phyloP scores from a whole-genome alignment of 768 basidiomycete species.

The Brasilioporus rufonigricans region DNA sequence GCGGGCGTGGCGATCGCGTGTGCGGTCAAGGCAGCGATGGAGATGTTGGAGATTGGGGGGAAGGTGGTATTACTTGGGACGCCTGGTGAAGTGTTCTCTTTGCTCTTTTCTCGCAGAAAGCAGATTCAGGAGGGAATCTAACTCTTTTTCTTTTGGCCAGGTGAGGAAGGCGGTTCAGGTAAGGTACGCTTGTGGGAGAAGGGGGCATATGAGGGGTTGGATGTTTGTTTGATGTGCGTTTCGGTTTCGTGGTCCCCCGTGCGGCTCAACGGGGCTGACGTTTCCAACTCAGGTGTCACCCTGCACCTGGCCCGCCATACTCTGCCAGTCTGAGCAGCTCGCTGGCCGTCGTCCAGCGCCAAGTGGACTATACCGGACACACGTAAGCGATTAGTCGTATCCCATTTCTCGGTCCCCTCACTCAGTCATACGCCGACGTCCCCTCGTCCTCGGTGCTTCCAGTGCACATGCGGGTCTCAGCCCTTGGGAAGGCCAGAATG shows the following conservation, averaged over 20 bases:
- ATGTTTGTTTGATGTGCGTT: conserved; percentile 67
- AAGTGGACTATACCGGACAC: conserved; percentile 68
- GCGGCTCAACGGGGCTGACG: background rate
- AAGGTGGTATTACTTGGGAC: conserved; percentile 73
- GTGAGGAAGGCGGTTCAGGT: conserved; percentile 64
- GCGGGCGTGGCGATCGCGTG: conserved; percentile 68
- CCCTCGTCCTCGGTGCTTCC: background rate
- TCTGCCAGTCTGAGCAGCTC: conserved; percentile 62
- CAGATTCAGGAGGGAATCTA: background rate
- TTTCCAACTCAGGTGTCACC: conserved; percentile 64
- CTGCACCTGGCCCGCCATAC: conserved; percentile 69
- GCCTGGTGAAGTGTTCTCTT: conserved; percentile 48
- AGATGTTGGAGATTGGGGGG: conserved; percentile 59
- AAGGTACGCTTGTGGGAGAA: conserved; percentile 65
- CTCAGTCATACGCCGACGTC: background rate
- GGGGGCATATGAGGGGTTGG: conserved; percentile 75
- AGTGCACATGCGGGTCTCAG: conserved; percentile 78
- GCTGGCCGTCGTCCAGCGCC: conserved; percentile 57
- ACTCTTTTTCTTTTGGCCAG: background rate
- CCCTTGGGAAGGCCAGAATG: conserved; percentile 87
- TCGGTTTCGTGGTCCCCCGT: background rate
- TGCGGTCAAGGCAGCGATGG: conserved; percentile 59
- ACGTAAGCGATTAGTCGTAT: conserved; percentile 45
- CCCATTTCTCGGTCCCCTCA: background rate
- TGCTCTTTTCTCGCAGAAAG: background rate